Conservation (phyloP, 306 rosid species). For the Vigna hirtella region DNA sequence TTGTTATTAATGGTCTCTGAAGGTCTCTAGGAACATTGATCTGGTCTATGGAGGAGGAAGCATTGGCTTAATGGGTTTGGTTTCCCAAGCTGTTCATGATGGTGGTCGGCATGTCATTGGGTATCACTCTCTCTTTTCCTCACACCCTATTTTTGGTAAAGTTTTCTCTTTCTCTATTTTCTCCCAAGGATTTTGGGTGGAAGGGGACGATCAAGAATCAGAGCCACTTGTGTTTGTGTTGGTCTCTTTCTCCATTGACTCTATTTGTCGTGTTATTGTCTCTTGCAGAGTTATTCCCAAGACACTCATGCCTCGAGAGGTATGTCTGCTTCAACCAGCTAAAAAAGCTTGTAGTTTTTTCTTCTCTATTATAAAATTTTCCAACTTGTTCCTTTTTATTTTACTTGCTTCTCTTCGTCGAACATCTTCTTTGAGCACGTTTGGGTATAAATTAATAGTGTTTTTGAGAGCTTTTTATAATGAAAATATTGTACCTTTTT, state of each 20-base stretch:
- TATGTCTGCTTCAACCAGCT: conserved; percentile 57
- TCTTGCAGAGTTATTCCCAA: conserved; percentile 97
- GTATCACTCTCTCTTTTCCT: conserved; percentile 43
- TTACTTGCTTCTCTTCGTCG: conserved; percentile 40
- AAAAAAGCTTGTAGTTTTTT: conserved; percentile 62
- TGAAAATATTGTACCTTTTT: too few species aligned
- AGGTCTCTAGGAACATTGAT: conserved; percentile 96
- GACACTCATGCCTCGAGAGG: conserved; percentile 99
- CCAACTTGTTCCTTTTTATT: conserved; percentile 25
- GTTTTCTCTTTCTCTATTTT: conserved; percentile 30
- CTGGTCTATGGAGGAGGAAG: conserved; percentile 99
- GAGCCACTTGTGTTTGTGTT: conserved; percentile 46
- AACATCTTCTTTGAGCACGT: background rate
- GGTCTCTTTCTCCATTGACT: conserved; percentile 52
- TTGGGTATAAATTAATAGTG: too few species aligned
- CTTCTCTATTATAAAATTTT: conserved; percentile 39
- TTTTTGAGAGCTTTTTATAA: too few species aligned
- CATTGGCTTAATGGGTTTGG: conserved; percentile 98
- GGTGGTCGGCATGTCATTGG: conserved; percentile 99
- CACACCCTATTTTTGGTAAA: background rate
- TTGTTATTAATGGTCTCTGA: conserved; percentile 45
- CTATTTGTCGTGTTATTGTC: conserved; percentile 76
- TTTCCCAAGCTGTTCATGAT: conserved; percentile 99
- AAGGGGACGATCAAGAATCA: conserved; percentile 46
- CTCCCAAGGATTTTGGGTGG: conserved; percentile 46